Conservation (phyloP, 805 yeast genomes). For the Yarrowia sp. region DNA sequence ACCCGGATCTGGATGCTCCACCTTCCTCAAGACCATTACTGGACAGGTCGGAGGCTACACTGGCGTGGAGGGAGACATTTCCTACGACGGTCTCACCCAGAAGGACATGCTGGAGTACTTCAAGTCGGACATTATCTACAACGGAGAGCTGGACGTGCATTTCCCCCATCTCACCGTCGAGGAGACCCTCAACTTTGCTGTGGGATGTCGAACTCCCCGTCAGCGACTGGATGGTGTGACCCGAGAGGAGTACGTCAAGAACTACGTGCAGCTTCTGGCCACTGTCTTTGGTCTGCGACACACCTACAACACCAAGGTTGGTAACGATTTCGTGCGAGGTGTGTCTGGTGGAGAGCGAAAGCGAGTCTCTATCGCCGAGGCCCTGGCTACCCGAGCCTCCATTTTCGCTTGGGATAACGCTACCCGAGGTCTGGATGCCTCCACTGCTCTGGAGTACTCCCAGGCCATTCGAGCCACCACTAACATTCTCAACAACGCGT, state of each 20-base stretch:
- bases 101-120: slow-evolving; percentile 64
- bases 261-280: slow-evolving; percentile 57
- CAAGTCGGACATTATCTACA: slow-evolving; percentile 58
- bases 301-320: slow-evolving; percentile 66
- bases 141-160: slow-evolving; percentile 64
- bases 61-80: slow-evolving; percentile 60
- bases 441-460: slow-evolving; percentile 80
- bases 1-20: slow-evolving; percentile 84
- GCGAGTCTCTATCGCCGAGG: slow-evolving; percentile 84
- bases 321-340: slow-evolving; percentile 69
- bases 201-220: slow-evolving; percentile 71
- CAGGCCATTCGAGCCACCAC: slow-evolving; percentile 71
- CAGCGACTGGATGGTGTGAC: slow-evolving; percentile 58
- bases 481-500: slow-evolving; percentile 58
- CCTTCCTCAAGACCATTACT: slow-evolving; percentile 69
- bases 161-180: slow-evolving; percentile 79
- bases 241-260: slow-evolving; percentile 58
- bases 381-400: slow-evolving; percentile 67
- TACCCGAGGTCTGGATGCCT: slow-evolving; percentile 84
- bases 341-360: slow-evolving; percentile 88
- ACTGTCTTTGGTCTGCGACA: slow-evolving; percentile 67
- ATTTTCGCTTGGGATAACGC: slow-evolving; percentile 81
- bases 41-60: slow-evolving; percentile 60
- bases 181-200: slow-evolving; percentile 73
- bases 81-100: slow-evolving; percentile 68